A percentile compares a stretch with the other conserved stretches of the same genome.
Conservation (phyloP, 306 rosid species). For the Ceratonia siliqua region DNA sequence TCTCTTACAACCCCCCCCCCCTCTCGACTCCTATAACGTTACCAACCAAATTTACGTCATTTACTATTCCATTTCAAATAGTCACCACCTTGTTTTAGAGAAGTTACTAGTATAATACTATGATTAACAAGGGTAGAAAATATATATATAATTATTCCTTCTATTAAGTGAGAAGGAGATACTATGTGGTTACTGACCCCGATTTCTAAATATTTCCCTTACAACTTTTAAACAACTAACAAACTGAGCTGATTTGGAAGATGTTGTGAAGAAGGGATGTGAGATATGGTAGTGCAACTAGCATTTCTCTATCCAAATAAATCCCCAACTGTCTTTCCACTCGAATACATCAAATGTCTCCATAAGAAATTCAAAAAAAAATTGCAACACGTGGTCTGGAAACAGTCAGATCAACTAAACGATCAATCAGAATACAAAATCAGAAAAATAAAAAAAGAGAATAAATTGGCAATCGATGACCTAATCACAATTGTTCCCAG, state of each 20-base stretch:
- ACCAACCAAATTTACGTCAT: not conserved
- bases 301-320: slow-evolving; percentile 5
- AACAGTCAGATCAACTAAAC: slow-evolving; percentile 37
- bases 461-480: slow-evolving; percentile 31
- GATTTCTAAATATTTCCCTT: not conserved
- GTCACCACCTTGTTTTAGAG: not conserved
- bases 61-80: not conserved
- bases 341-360: not conserved
- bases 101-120: not conserved
- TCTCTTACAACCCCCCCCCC: not conserved
- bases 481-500: slow-evolving; percentile 35
- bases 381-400: not conserved
- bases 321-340: not conserved
- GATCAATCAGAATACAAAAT: slow-evolving; percentile 29
- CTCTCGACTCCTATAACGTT: not conserved
- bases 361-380: not conserved
- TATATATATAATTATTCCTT: not conserved
- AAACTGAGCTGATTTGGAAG: not conserved
- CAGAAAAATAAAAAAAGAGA: not conserved
- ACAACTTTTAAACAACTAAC: not conserved
- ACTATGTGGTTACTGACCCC: not conserved
- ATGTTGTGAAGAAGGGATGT: not conserved
- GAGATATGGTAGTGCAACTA: not conserved
- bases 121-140: not conserved
- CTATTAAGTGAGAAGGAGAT: not conserved